Evolutionary conservation across 1,284 basidiomycete genomes (phyloP), one percentile per base, ranked within the genome.

Genomic region (Ceratobasidium sp.): DNA sequence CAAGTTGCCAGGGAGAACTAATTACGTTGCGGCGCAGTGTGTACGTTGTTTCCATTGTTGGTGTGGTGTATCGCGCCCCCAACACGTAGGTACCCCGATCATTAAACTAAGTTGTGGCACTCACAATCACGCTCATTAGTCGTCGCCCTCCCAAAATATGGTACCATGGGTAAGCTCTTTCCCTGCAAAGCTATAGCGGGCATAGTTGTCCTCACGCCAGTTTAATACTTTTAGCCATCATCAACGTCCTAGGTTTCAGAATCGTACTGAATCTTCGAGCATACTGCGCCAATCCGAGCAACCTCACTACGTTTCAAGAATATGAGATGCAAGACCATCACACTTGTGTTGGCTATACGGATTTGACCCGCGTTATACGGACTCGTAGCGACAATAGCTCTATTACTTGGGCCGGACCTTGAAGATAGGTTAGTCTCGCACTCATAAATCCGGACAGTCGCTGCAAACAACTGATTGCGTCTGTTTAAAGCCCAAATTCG

Each of bases 221-320:
- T 33, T 20, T 44, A 2, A 23, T 4, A 1, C 33, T 33, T 1
- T 20, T 50, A 74, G 70, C 57, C 17, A 48, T 74, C 17, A 46
- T 64, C 44, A 74, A 74, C 28, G 70, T 64, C 23, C 20, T 74
- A 26, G 70, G 42, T 1, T 74, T 74, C 17, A 59, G 70, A 33
- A 57, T 74, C 13, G 70, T 74, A 2, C 70, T 74, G 46, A 74
- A 74, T 15, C 70, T 74, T 64, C 70, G 70, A 12, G 28, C 46
- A 9, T 59, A 74, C 46, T 38, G 57, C n/a, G 44, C 44, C 23
- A 48, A 74, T 20, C 46, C 57, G 10, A n/a, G 15, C 13, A 46
- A n/a, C 23, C 42, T 62, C 20, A 46, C 56, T 0, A 48, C 57
- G 4, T 64, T 62, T 17, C 56, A 74, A 61, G 57, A 52, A 17